A percentile compares a stretch with the other conserved stretches of the same genome.
Conservation (phyloP, 768 basidiomycete species). For the Amanita rubescens region DNA sequence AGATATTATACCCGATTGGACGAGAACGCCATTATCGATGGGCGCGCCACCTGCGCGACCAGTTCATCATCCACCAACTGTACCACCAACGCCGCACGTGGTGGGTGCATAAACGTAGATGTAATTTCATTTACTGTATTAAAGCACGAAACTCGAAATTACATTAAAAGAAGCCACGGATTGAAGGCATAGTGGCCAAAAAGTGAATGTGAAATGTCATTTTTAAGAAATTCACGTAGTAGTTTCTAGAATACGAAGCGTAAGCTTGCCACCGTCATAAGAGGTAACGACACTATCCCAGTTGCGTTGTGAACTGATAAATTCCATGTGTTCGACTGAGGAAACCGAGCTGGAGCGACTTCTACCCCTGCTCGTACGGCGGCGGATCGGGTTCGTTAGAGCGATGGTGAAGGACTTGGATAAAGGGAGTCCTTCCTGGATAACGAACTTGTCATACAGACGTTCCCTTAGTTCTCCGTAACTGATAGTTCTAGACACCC, state of each 20-base stretch:
- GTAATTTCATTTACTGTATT: neutral
- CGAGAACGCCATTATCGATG: conserved; percentile 48
- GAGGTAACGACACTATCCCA: conserved; percentile 46
- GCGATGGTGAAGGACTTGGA: conserved; percentile 47
- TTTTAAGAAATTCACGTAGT: conserved; percentile 8
- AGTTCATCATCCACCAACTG: conserved; percentile 2
- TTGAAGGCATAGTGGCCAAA: neutral
- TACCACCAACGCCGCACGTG: conserved; percentile 5
- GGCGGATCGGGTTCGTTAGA: conserved; percentile 23
- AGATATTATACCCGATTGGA: conserved; percentile 77
- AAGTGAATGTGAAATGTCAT: neutral
- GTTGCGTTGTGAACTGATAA: conserved; percentile 48
- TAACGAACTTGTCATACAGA: conserved; percentile 61
- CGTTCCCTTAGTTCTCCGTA: conserved; percentile 48
- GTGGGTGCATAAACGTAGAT: neutral
- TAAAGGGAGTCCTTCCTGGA: conserved; percentile 49
- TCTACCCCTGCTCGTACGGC: conserved; percentile 21
- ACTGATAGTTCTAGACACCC: conserved; percentile 38
- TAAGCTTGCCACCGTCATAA: conserved; percentile 43
- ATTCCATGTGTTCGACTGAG: conserved; percentile 31
- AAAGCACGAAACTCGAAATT: conserved; percentile 5
- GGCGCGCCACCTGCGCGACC: conserved; percentile 44
- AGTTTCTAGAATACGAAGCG: conserved; percentile 47
- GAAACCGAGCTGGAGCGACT: conserved; percentile 24
- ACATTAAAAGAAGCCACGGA: neutral